Conservation (phyloP, 2,329 filamentous ascomycete genomes). For the Colletotrichum horii region DNA sequence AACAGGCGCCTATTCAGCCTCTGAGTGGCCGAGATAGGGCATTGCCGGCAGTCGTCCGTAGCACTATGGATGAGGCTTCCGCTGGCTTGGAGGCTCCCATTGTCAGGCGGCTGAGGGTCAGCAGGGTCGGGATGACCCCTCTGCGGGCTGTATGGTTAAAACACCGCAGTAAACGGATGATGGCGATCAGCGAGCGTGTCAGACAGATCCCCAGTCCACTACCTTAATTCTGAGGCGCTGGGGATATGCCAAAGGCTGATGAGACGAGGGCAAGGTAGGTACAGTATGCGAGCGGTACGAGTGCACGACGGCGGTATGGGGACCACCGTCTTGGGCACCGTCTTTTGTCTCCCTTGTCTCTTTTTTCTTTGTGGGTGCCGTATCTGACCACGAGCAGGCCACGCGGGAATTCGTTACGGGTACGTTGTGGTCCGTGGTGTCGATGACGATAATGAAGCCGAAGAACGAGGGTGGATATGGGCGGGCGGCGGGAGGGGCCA, state of each 20-base stretch:
- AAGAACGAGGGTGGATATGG: not conserved
- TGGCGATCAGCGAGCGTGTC: conserved; percentile 5
- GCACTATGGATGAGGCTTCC: not conserved
- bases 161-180: not conserved
- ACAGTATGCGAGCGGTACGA: not conserved
- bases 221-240: conserved; percentile 12
- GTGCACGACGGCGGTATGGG: not conserved
- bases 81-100: not conserved
- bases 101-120: not conserved
- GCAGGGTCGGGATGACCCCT: not conserved
- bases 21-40: not conserved
- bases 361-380: not conserved
- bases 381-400: not conserved
- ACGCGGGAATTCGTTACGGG: not conserved
- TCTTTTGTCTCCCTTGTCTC: not conserved
- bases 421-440: not conserved
- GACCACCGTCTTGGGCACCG: not conserved
- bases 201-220: conserved; percentile 5
- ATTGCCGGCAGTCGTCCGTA: not conserved
- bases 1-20: not conserved
- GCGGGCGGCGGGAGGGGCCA: not conserved
- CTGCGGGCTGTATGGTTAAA: not conserved
- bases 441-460: conserved; percentile 4
- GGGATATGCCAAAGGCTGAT: not conserved
- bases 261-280: not conserved